phyloP scores from a whole-genome alignment of 2,329 filamentous ascomycete genomes.

The Trichoderma asperellum region DNA sequence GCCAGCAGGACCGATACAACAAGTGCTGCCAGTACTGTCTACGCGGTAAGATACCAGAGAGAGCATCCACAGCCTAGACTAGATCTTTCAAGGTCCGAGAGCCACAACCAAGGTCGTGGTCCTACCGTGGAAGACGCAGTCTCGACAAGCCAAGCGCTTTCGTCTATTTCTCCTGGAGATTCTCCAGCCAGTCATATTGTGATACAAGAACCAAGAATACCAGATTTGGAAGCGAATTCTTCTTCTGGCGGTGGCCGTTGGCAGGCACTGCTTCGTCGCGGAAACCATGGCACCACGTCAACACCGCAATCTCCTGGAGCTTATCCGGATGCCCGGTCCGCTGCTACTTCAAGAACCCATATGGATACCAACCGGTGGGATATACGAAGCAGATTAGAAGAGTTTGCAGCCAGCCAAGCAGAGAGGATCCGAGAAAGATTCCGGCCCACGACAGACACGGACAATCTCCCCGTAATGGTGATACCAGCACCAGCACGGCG shows the following conservation, averaged over 20 bases:
- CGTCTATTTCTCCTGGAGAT: slow-evolving; percentile 29
- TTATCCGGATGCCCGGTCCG: slow-evolving; percentile 16
- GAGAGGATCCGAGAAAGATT: slow-evolving; percentile 62
- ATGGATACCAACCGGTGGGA: slow-evolving; percentile 53
- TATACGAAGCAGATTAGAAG: slow-evolving; percentile 59
- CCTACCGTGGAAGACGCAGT: slow-evolving; percentile 36
- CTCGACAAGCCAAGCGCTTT: slow-evolving; percentile 32
- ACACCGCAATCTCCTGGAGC: neutral
- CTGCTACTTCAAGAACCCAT: slow-evolving; percentile 23
- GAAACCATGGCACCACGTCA: neutral
- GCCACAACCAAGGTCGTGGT: slow-evolving; percentile 36
- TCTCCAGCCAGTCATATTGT: slow-evolving; percentile 34
- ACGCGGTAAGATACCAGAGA: slow-evolving; percentile 64
- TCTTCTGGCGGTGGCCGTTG: slow-evolving; percentile 33
- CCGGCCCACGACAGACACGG: slow-evolving; percentile 57
- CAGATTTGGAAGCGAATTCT: slow-evolving; percentile 39
- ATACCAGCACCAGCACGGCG: slow-evolving; percentile 65
- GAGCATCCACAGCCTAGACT: slow-evolving; percentile 39
- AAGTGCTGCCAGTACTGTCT: slow-evolving; percentile 66
- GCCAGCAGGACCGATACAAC: slow-evolving; percentile 65
- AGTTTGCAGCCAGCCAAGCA: slow-evolving; percentile 64
- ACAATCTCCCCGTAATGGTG: slow-evolving; percentile 60
- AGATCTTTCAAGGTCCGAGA: slow-evolving; percentile 44
- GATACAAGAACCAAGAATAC: slow-evolving; percentile 27
- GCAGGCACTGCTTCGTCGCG: slow-evolving; percentile 34